Evolutionary conservation across 805 yeast species (phyloP).

Genomic region (Kodamaea fukazawae): DNA sequence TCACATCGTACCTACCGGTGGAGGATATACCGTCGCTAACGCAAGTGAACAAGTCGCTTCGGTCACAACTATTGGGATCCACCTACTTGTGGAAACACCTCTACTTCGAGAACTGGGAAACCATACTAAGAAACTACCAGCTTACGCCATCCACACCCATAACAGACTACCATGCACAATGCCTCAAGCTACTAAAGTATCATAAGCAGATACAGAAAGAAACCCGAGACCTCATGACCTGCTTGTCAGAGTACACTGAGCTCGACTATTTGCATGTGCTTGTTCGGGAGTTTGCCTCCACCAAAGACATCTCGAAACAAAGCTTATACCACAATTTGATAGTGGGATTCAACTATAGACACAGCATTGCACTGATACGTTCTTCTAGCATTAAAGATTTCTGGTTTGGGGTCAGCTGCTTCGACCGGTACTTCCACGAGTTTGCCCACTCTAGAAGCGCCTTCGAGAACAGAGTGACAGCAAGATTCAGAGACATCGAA

Average conservation of each 20-base stretch:
- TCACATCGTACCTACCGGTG: slow-evolving; percentile 12
- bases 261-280: slow-evolving; percentile 2
- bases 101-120: slow-evolving; percentile 9
- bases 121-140: slow-evolving; percentile 5
- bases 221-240: neutral
- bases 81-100: slow-evolving; percentile 9
- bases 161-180: neutral
- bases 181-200: neutral
- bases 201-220: neutral
- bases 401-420: slow-evolving; percentile 6
- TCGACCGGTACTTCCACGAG: slow-evolving; percentile 6
- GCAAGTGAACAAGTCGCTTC: neutral
- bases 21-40: slow-evolving; percentile 7
- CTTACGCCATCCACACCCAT: neutral
- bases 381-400: slow-evolving; percentile 2
- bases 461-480: too few species aligned
- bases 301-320: neutral
- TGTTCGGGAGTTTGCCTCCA: neutral
- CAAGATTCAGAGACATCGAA: neutral
- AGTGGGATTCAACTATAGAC: slow-evolving; percentile 1
- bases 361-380: neutral
- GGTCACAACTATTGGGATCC: neutral
- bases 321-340: slow-evolving; percentile 4
- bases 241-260: slow-evolving; percentile 1
- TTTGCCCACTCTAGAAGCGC: neutral